phyloP scores from a whole-genome alignment of 2,329 filamentous ascomycete genomes.

The Pseudogymnoascus sp. region DNA sequence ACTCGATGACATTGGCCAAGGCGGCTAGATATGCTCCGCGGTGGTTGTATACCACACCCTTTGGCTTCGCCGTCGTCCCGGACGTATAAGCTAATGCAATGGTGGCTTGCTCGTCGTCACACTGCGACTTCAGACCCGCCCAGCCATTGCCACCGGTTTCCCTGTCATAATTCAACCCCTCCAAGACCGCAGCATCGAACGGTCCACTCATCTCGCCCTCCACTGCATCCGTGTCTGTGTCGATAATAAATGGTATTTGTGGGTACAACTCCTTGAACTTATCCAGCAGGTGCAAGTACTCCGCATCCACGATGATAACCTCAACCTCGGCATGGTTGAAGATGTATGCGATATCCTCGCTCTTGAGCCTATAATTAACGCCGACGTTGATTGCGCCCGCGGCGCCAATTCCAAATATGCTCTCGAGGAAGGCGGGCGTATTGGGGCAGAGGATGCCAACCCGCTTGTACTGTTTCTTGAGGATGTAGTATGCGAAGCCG shows the following conservation, averaged over 20 bases:
- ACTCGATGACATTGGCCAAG: constrained; percentile 80
- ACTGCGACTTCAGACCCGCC: constrained; percentile 62
- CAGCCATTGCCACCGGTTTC: constrained; percentile 63
- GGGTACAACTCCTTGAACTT: constrained; percentile 53
- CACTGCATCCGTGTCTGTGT: constrained; percentile 70
- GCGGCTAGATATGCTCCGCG: constrained; percentile 79
- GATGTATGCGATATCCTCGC: constrained; percentile 83
- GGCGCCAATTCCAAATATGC: constrained; percentile 78
- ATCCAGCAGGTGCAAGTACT: constrained; percentile 65
- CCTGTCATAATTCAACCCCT: constrained; percentile 66
- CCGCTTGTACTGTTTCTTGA: constrained; percentile 61
- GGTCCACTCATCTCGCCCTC: constrained; percentile 67
- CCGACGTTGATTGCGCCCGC: constrained; percentile 70
- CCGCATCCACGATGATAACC: constrained; percentile 74
- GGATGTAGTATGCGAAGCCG: constrained; percentile 80
- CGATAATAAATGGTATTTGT: constrained; percentile 63
- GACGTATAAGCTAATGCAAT: constrained; percentile 90
- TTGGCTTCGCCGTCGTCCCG: constrained; percentile 83
- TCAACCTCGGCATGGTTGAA: constrained; percentile 83
- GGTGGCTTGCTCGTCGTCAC: constrained; percentile 64
- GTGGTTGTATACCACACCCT: constrained; percentile 89
- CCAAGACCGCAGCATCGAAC: constrained; percentile 74
- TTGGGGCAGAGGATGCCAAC: constrained; percentile 87
- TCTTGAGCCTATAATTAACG: constrained; percentile 67
- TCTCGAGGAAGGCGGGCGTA: constrained; percentile 88